Evolutionary conservation across 148 eudicot genomes (phyloP).

Genomic region (Chenopodium album): DNA sequence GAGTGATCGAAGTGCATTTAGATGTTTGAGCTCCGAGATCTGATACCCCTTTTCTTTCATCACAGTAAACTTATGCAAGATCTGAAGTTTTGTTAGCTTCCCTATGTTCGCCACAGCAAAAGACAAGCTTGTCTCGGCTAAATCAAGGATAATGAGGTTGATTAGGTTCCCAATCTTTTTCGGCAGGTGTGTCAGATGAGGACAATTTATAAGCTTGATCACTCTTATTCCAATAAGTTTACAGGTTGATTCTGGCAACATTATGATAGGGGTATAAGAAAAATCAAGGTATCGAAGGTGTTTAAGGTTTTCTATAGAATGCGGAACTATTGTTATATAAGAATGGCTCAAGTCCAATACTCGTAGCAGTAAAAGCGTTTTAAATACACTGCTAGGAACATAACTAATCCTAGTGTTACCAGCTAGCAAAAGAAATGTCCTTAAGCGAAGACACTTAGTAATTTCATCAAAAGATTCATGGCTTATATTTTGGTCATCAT

Average conservation of each 20-base stretch:
- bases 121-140: too few relatives aligned
- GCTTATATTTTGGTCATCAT: too few relatives aligned
- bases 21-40: not conserved
- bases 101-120: too few relatives aligned
- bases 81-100: constrained; percentile 4
- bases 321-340: not conserved
- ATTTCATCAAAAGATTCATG: too few relatives aligned
- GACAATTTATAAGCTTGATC: not conserved
- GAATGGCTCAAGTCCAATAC: not conserved
- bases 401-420: not conserved
- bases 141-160: too few relatives aligned
- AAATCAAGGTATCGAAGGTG: constrained; percentile 11
- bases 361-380: not conserved
- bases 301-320: not conserved
- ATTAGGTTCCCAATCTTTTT: not conserved
- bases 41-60: not conserved
- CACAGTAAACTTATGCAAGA: not conserved
- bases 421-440: not conserved
- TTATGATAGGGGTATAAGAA: not conserved
- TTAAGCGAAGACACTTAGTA: not conserved
- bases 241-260: not conserved
- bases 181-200: too few relatives aligned
- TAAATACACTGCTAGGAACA: not conserved
- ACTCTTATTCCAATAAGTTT: not conserved
- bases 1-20: not conserved